These are phyloP conservation scores for Rubia peregrina DNA, from an alignment of 305 asterid species.

Conservation along the genomic window DNA sequence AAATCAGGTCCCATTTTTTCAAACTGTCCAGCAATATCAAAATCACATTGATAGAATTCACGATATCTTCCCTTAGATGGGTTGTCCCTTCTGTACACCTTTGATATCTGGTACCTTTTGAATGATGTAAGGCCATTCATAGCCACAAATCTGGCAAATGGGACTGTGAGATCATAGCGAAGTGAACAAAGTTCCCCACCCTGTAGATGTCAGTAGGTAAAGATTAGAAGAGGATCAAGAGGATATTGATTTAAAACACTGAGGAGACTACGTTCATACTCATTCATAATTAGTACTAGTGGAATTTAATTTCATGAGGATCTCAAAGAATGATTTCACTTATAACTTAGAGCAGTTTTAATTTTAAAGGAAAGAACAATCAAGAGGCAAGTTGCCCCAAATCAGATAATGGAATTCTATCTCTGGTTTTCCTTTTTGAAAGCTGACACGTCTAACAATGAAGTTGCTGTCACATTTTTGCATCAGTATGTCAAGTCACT, in stretches of 20 bases:
- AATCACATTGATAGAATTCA: constrained; percentile 94
- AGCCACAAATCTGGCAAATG: constrained; percentile 85
- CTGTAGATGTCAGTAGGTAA: constrained; percentile 33
- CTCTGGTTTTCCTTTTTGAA: background rate
- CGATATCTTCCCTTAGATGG: constrained; percentile 96
- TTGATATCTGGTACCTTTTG: constrained; percentile 93
- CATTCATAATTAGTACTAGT: background rate
- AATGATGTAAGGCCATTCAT: constrained; percentile 83
- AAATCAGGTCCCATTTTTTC: constrained; percentile 94
- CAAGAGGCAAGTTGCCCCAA: background rate
- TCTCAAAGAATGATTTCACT: background rate
- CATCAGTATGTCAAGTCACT: background rate
- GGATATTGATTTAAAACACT: background rate
- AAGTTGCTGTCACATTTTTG: background rate
- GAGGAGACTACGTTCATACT: background rate
- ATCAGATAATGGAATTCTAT: background rate
- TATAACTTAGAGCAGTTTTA: background rate
- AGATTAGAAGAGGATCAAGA: background rate
- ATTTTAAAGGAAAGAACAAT: background rate
- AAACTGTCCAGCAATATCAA: constrained; percentile 87
- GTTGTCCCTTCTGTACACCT: constrained; percentile 91
- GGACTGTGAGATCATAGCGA: constrained; percentile 93
- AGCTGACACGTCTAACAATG: background rate
- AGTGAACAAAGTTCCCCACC: constrained; percentile 98
- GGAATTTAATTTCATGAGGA: background rate